Base-by-base conservation (phyloP, 371 early-diverging fungal genomes). In the Aphelidium insulamus region DNA sequence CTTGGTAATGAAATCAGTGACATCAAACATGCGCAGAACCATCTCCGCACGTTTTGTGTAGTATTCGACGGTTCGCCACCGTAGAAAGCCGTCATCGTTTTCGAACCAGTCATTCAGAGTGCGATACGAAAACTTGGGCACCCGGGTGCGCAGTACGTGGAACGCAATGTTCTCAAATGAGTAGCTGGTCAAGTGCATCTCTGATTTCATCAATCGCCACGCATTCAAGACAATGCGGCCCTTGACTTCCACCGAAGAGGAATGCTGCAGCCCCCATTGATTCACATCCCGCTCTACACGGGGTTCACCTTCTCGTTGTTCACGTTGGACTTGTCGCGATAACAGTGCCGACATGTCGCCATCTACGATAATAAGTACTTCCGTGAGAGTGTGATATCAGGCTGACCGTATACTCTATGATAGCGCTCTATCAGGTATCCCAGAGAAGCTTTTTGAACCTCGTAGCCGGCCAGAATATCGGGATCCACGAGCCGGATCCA, bases 171-270 rank as follows among this genome's bases (percentile, higher is more conserved):
- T 81, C 41, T 79, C 76, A 29, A 79, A 59, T 0, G 76, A 59
- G 42, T 85, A 87, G 21, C 65, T 70, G 3, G 69, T 74, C 27
- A 83, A 46, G 4, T 55, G 60, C 5, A 80, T 36, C 46, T 85
- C 82, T 14, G 53, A 34, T 9, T 64, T 54, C 61, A 86, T 69
- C 12, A 81, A 36, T 16, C 84, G 50, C 91, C 91, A 90, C 5
- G 80, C 57, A 48, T 86, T 85, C 21, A 90, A 47, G 43, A 83
- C 57, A 34, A 83, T 77, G 2, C 91, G 60, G 14, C 91, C 91
- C 7, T 46, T 33, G 4, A 77, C 39, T 21, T 56, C 51, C 23
- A 77, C 48, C 0, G 62, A 48, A 0, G 79, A 62, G 3, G 73
- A 48, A 33, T 77, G 66, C 31, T 55, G 45, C 38, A 56, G 59